These are phyloP conservation scores for Lachnellula willkommii DNA, from an alignment of 2,329 filamentous ascomycete genomes.

Conservation along the genomic window DNA sequence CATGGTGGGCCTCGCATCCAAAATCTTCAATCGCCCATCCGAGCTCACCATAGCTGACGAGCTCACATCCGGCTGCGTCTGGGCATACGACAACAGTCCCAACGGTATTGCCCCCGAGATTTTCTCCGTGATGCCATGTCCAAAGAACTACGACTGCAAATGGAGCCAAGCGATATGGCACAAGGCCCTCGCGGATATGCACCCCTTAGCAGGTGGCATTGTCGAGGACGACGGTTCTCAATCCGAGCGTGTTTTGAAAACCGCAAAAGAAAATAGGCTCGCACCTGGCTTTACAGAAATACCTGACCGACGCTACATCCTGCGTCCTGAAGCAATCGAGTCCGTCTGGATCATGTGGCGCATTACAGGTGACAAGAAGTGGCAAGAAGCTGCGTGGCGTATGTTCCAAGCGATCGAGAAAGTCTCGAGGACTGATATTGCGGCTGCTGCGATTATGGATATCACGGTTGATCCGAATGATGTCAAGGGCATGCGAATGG, in stretches of 20 bases:
- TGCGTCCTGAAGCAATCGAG: constrained; percentile 62
- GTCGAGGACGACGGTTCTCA: constrained; percentile 32
- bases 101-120: constrained; percentile 58
- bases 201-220: constrained; percentile 56
- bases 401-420: constrained; percentile 45
- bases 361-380: constrained; percentile 27
- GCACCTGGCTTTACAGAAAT: constrained; percentile 21
- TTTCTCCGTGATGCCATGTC: constrained; percentile 36
- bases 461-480: constrained; percentile 41
- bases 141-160: constrained; percentile 17
- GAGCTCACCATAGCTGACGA: constrained; percentile 52
- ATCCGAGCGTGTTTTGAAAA: constrained; percentile 4
- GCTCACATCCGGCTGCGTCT: constrained; percentile 59
- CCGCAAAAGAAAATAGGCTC: constrained; percentile 15
- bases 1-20: constrained; percentile 62
- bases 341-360: constrained; percentile 57
- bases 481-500: constrained; percentile 31
- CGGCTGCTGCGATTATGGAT: constrained; percentile 39
- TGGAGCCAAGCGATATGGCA: constrained; percentile 48
- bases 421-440: constrained; percentile 38
- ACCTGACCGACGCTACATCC: constrained; percentile 40
- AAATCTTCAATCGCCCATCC: constrained; percentile 49
- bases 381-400: constrained; percentile 42
- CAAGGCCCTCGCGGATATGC: constrained; percentile 6
- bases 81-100: constrained; percentile 52